These are phyloP conservation scores for Neocatenulostroma microsporum DNA, from an alignment of 2,329 filamentous ascomycete species.

Conservation along the genomic window DNA sequence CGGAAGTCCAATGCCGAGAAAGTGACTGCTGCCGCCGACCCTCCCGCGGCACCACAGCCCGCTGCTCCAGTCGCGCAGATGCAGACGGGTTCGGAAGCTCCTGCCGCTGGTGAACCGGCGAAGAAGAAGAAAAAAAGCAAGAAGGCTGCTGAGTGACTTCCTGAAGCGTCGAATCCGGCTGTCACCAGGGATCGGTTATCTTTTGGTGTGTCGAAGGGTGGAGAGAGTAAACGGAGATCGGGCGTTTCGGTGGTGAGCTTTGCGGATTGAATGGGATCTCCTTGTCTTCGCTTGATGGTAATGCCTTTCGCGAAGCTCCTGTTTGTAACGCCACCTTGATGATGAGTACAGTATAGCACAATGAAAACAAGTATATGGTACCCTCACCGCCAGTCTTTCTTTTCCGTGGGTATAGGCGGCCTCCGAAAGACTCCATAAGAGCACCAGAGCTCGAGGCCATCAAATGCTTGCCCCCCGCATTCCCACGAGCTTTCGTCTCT, in stretches of 20 bases:
- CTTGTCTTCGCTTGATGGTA: neutral
- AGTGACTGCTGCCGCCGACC: conserved; percentile 20
- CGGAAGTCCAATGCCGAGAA: conserved; percentile 26
- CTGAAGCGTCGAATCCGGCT: neutral
- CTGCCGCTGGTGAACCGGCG: conserved; percentile 19
- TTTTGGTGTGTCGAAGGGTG: neutral
- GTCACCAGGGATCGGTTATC: neutral
- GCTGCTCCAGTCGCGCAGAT: conserved; percentile 8
- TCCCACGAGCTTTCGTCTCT: neutral
- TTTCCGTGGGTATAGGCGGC: no score
- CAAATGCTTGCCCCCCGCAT: neutral
- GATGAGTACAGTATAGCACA: no score
- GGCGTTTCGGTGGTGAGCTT: neutral
- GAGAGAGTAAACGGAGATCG: neutral
- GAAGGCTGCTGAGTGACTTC: conserved; percentile 13
- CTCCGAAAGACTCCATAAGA: no score
- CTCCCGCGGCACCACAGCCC: conserved; percentile 9
- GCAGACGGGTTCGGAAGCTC: conserved; percentile 12
- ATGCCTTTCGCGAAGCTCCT: no score
- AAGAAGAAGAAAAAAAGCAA: conserved; percentile 30
- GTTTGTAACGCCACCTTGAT: no score
- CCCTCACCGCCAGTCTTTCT: no score
- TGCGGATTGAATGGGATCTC: neutral
- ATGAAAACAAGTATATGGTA: no score
- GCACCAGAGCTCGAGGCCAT: neutral